Evolutionary conservation across 1,284 basidiomycete genomes (phyloP).

Genomic region (Ceratobasidium sp.): DNA sequence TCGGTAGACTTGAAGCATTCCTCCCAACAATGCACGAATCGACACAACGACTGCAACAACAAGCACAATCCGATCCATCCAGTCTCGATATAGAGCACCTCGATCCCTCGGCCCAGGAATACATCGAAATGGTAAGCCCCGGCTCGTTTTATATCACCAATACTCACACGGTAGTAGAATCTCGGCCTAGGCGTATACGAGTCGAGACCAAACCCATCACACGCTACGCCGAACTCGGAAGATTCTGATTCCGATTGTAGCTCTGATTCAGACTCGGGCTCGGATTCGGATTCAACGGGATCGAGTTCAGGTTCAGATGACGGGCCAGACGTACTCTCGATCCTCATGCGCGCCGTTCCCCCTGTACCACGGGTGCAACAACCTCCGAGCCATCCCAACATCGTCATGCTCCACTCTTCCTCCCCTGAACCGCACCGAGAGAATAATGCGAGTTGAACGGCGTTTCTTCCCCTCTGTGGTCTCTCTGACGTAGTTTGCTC

Average conservation of each 20-base stretch:
- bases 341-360: conserved; percentile 37
- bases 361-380: conserved; percentile 18
- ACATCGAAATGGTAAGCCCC: conserved; percentile 30
- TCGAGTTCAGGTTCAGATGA: conserved; percentile 12
- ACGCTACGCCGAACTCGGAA: conserved; percentile 17
- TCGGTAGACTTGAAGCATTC: conserved; percentile 16
- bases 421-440: background rate
- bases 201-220: conserved; percentile 7
- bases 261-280: conserved; percentile 28
- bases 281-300: conserved; percentile 16
- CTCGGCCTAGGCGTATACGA: conserved; percentile 36
- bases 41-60: conserved; percentile 17
- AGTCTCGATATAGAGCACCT: conserved; percentile 34
- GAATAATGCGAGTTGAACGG: background rate
- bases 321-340: conserved; percentile 32
- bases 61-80: conserved; percentile 9
- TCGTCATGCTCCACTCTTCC: conserved; percentile 19
- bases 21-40: conserved; percentile 35
- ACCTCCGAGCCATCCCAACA: conserved; percentile 4
- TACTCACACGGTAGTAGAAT: conserved; percentile 7
- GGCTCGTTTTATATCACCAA: background rate
- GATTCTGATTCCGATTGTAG: background rate
- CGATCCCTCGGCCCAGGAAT: conserved; percentile 18
- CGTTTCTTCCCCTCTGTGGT: background rate
- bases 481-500: background rate